Percentiles rank a stretch among this genome's conserved stretches.
These are phyloP conservation scores for Jimgerdemannia flammicorona DNA, from an alignment of 192 early-diverging fungal genomes.

Conservation along the genomic window DNA sequence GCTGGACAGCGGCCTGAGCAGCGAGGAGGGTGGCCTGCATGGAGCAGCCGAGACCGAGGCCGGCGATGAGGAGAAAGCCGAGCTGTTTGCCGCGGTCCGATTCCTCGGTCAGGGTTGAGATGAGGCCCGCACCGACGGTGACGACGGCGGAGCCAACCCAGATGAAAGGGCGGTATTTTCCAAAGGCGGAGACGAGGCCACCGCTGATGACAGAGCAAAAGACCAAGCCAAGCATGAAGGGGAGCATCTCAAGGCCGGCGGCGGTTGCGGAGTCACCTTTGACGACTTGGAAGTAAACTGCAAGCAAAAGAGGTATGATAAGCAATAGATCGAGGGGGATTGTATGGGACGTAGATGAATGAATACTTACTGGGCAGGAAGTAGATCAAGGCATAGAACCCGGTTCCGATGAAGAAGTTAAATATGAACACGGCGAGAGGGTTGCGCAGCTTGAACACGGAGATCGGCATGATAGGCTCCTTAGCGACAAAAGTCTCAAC, in stretches of 20 bases:
- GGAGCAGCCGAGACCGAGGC: constrained; percentile 69
- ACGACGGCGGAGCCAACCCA: constrained; percentile 58
- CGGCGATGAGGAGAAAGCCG: constrained; percentile 63
- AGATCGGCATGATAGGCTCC: constrained; percentile 66
- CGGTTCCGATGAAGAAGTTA: constrained; percentile 60
- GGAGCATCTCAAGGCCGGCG: constrained; percentile 41
- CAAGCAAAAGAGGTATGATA: background rate
- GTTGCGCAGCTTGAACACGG: constrained; percentile 55
- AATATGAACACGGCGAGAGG: constrained; percentile 54
- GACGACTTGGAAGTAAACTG: constrained; percentile 73
- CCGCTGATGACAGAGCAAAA: constrained; percentile 65
- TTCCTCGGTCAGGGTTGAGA: constrained; percentile 43
- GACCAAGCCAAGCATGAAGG: constrained; percentile 70
- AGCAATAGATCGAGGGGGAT: background rate
- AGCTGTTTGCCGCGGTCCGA: constrained; percentile 46
- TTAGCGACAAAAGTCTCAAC: constrained; percentile 56
- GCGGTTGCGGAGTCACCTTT: constrained; percentile 63
- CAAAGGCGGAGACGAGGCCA: constrained; percentile 51
- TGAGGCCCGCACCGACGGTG: constrained; percentile 54
- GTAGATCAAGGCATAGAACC: constrained; percentile 61
- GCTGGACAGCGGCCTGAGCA: constrained; percentile 61
- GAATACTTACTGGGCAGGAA: constrained; percentile 63
- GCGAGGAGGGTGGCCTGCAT: constrained; percentile 66
- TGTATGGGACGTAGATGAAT: no score
- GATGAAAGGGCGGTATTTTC: constrained; percentile 58